These are phyloP conservation scores for Flaveria sonorensis DNA, from an alignment of 129 eudicot species.

Conservation along the genomic window DNA sequence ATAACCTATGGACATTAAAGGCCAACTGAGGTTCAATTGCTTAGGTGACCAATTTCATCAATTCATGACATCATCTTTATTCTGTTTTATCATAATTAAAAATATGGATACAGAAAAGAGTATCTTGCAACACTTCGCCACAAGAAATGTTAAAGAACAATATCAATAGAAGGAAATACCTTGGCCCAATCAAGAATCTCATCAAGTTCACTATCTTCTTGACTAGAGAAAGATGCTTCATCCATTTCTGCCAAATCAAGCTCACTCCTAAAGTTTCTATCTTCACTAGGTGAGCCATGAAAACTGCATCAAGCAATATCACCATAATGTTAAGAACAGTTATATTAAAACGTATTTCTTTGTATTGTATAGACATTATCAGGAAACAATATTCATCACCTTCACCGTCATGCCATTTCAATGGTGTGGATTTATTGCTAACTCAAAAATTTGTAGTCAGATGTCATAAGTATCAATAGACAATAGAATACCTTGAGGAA, in stretches of 20 bases:
- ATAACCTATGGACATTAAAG: neutral
- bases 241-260: conserved; percentile 72
- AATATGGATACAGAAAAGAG: neutral
- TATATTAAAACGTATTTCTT: neutral
- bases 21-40: neutral
- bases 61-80: neutral
- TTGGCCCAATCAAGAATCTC: conserved; percentile 98
- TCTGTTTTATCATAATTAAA: neutral
- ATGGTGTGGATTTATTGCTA: conserved; percentile 5
- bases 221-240: conserved; percentile 84
- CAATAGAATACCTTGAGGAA: conserved; percentile 65
- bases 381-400: conserved; percentile 12
- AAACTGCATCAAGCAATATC: conserved; percentile 51
- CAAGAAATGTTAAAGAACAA: conserved; percentile 2
- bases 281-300: conserved; percentile 82
- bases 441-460: neutral
- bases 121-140: conserved; percentile 20
- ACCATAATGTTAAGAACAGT: neutral
- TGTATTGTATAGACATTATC: neutral
- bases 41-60: neutral
- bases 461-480: conserved; percentile 18
- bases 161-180: conserved; percentile 42
- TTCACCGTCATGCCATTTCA: neutral
- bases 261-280: conserved; percentile 68
- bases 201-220: conserved; percentile 65